Evolutionary conservation across 2,329 filamentous ascomycete genomes (phyloP).

Genomic region (Phyllosticta ampelicida): DNA sequence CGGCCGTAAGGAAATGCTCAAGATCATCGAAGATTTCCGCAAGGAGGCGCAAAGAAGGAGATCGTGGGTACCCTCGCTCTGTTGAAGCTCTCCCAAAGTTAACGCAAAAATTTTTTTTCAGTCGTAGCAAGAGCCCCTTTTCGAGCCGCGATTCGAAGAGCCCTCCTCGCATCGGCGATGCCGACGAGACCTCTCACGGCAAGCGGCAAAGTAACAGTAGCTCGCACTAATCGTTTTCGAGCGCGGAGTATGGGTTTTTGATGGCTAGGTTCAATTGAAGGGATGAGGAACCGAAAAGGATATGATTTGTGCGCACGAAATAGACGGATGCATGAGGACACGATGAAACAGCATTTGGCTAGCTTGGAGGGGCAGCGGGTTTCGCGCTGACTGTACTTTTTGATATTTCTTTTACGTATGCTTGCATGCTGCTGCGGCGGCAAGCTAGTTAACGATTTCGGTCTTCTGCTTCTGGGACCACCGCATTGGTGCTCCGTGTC

Average conservation of each 20-base stretch:
- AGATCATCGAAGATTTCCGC: slow-evolving; percentile 74
- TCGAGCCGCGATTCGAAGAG: slow-evolving; percentile 22
- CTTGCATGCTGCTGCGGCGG: not conserved
- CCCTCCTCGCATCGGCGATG: slow-evolving; percentile 28
- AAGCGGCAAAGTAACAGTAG: not conserved
- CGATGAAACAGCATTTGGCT: not conserved
- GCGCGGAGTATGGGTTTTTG: too few species aligned
- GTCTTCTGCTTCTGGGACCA: not conserved
- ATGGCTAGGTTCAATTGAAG: too few species aligned
- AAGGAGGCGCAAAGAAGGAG: slow-evolving; percentile 78
- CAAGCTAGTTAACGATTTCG: not conserved
- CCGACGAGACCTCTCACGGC: not conserved
- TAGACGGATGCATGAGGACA: not conserved
- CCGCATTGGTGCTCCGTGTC: not conserved
- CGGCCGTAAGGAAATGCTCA: slow-evolving; percentile 81
- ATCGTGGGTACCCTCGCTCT: slow-evolving; percentile 49
- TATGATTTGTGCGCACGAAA: not conserved
- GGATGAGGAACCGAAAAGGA: not conserved
- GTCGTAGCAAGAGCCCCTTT: slow-evolving; percentile 26
- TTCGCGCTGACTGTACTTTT: not conserved
- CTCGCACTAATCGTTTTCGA: too few species aligned
- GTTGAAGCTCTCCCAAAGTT: not conserved
- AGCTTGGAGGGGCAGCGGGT: too few species aligned
- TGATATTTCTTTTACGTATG: not conserved
- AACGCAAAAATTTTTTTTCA: slow-evolving; percentile 9